Conservation (phyloP, 129 eudicot species). For the Calendula officinalis region DNA sequence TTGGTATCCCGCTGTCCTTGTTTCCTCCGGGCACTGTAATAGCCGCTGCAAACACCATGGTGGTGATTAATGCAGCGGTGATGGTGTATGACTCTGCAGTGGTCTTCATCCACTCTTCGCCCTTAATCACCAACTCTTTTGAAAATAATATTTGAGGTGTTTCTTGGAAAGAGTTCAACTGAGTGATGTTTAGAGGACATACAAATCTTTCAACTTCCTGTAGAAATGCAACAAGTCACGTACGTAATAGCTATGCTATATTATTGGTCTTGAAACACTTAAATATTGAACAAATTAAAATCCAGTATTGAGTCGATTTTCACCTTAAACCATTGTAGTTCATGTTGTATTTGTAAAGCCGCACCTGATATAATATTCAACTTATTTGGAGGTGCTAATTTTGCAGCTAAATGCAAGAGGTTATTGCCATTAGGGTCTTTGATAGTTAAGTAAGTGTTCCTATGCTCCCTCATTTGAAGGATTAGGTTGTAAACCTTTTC, state of each 20-base stretch:
- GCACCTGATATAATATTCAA: neutral
- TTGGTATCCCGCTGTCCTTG: constrained; percentile 4
- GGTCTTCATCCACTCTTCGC: constrained; percentile 18
- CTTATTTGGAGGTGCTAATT: neutral
- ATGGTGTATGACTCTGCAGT: constrained; percentile 15
- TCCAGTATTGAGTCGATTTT: neutral
- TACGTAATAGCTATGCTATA: neutral
- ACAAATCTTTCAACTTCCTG: neutral
- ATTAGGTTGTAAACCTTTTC: constrained; percentile 4
- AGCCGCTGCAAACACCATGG: constrained; percentile 24
- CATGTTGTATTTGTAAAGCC: constrained; percentile 2
- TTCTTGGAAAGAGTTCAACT: neutral
- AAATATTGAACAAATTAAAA: too few species aligned
- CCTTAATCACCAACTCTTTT: constrained; percentile 4
- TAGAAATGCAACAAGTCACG: neutral
- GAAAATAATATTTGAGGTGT: constrained; percentile 8
- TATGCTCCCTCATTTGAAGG: neutral
- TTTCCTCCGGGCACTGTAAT: constrained; percentile 25
- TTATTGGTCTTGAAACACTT: too few species aligned
- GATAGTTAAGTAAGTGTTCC: neutral
- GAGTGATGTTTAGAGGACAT: neutral
- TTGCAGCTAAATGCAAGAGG: constrained; percentile 14
- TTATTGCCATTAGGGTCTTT: neutral
- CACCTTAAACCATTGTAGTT: neutral
- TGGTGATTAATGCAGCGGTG: constrained; percentile 17